These are phyloP conservation scores for Kwoniella bestiolae DNA, from an alignment of 768 basidiomycete genomes.

Conservation along the genomic window DNA sequence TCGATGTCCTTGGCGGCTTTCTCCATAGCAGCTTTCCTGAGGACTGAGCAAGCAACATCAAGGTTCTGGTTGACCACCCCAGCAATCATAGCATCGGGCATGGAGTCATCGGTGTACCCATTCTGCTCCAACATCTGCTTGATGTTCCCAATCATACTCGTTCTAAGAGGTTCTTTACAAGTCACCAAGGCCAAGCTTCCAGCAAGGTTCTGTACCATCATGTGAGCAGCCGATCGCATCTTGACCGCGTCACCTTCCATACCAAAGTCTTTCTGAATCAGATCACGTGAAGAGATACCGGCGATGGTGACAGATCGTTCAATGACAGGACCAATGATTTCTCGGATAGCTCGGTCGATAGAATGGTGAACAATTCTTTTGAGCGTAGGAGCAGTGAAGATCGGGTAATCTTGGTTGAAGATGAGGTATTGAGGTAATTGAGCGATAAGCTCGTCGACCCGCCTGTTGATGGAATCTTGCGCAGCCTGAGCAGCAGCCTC, in stretches of 20 bases:
- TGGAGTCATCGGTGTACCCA: conserved; percentile 84
- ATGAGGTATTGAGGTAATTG: conserved; percentile 72
- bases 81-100: conserved; percentile 75
- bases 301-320: conserved; percentile 98
- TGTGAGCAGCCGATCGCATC: conserved; percentile 84
- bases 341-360: conserved; percentile 90
- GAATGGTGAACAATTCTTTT: conserved; percentile 89
- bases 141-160: conserved; percentile 85
- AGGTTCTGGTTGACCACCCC: conserved; percentile 89
- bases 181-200: conserved; percentile 95
- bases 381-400: conserved; percentile 72
- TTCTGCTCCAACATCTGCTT: conserved; percentile 81
- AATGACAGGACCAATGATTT: conserved; percentile 97
- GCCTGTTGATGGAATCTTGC: conserved; percentile 54
- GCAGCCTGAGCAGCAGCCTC: conserved; percentile 63
- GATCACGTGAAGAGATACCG: conserved; percentile 92
- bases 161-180: conserved; percentile 94
- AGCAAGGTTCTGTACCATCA: conserved; percentile 96
- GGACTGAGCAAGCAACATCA: conserved; percentile 88
- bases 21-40: conserved; percentile 98
- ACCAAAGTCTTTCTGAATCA: conserved; percentile 94
- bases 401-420: conserved; percentile 75
- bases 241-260: conserved; percentile 89
- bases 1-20: conserved; percentile 91
- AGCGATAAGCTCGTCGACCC: conserved; percentile 57